Evolutionary conservation across 495 filamentous ascomycete genomes (phyloP).

Genomic region (Apiosordaria backusii): DNA sequence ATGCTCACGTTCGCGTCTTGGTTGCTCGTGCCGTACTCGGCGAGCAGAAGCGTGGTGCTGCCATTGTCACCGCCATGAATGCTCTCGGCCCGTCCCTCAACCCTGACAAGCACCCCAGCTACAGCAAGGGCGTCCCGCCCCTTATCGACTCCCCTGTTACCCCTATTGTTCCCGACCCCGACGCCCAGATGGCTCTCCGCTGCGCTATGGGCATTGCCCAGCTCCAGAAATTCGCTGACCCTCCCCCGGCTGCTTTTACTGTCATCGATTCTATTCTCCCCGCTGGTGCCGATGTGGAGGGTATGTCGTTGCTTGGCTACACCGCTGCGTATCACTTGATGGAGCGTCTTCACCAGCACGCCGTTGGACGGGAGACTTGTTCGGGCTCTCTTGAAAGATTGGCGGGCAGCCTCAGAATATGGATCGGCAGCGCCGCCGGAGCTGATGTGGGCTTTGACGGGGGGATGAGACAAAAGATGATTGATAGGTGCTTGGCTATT

Average conservation of each 20-base stretch:
- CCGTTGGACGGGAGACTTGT: constrained; percentile 47
- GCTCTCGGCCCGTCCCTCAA: constrained; percentile 49
- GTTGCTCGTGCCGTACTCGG: constrained; percentile 63
- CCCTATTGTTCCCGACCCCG: constrained; percentile 48
- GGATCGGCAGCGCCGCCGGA: constrained; percentile 48
- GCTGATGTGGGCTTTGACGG: constrained; percentile 43
- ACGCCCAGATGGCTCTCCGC: constrained; percentile 67
- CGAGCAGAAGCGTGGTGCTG: constrained; percentile 48
- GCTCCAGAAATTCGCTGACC: constrained; percentile 48
- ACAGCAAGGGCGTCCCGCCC: constrained; percentile 24
- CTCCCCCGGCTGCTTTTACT: constrained; percentile 38
- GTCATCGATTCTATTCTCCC: constrained; percentile 48
- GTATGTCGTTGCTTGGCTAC: constrained; percentile 72
- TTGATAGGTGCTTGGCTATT: constrained; percentile 47
- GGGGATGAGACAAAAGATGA: constrained; percentile 45
- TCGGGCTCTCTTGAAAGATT: constrained; percentile 47
- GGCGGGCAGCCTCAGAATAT: constrained; percentile 52
- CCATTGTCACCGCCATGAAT: constrained; percentile 54
- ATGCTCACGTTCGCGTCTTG: constrained; percentile 71
- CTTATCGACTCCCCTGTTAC: constrained; percentile 29
- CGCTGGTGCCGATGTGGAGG: constrained; percentile 32
- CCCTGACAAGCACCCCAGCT: constrained; percentile 36
- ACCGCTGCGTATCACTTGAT: constrained; percentile 71
- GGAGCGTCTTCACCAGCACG: constrained; percentile 52
- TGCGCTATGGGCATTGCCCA: constrained; percentile 79